Conservation (phyloP, 2,329 filamentous ascomycete genomes). For the Neofusicoccum umdonicola region DNA sequence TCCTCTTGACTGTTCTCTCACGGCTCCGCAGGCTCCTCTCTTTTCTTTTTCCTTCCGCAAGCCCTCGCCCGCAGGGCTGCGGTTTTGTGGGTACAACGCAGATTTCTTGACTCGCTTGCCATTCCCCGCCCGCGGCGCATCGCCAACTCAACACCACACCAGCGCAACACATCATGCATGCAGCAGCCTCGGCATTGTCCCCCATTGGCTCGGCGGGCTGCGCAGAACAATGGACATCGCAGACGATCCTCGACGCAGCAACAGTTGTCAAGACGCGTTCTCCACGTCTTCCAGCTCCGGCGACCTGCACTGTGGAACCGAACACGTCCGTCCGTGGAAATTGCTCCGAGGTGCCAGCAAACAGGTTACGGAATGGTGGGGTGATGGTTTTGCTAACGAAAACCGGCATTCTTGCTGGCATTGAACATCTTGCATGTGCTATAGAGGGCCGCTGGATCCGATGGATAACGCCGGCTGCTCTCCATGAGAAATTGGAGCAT, state of each 20-base stretch:
- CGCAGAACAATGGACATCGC: not conserved
- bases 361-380: not conserved
- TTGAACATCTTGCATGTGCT: not conserved
- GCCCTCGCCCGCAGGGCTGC: not conserved
- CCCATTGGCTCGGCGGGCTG: not conserved
- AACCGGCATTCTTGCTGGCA: not conserved
- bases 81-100: slow-evolving; percentile 1
- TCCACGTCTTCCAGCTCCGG: not conserved
- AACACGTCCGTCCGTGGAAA: not conserved
- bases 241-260: not conserved
- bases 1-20: not conserved
- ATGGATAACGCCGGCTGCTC: too few species aligned
- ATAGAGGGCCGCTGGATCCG: too few species aligned
- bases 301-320: not conserved
- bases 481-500: too few species aligned
- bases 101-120: not conserved
- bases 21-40: not conserved
- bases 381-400: not conserved
- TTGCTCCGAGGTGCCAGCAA: not conserved
- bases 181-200: not conserved
- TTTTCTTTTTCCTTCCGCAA: not conserved
- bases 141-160: slow-evolving; percentile 1
- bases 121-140: not conserved
- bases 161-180: not conserved
- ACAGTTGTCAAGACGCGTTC: not conserved